Percentiles rank a stretch among this genome's conserved stretches.
These are phyloP conservation scores for Pseudopyricularia cyperi DNA, from an alignment of 2,329 filamentous ascomycete species.

Conservation along the genomic window DNA sequence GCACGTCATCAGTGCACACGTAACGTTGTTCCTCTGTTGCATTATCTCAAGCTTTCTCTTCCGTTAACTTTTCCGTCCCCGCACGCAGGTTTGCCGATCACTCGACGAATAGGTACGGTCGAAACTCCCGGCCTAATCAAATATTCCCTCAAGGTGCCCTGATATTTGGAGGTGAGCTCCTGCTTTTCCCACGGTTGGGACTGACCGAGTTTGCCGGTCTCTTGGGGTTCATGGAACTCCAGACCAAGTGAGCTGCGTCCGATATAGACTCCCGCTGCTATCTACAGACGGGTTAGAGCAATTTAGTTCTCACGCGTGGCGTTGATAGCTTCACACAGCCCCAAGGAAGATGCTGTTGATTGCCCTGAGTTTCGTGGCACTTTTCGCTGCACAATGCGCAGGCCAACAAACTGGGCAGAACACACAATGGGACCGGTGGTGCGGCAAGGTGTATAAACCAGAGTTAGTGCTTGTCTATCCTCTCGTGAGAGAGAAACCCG, in stretches of 20 bases:
- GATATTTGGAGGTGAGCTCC: not conserved
- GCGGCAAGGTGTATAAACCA: slow-evolving; percentile 31
- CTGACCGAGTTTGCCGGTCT: not conserved
- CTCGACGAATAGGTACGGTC: not conserved
- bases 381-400: not conserved
- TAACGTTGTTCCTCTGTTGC: not conserved
- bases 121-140: not conserved
- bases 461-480: slow-evolving; percentile 14
- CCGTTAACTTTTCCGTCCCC: not conserved
- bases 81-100: not conserved
- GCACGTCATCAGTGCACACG: not conserved
- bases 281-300: not conserved
- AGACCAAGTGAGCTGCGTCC: not conserved
- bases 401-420: slow-evolving; percentile 21
- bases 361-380: not conserved
- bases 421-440: slow-evolving; percentile 31
- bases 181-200: too few species aligned
- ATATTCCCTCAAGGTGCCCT: not conserved
- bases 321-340: not conserved
- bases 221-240: not conserved
- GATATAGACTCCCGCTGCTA: not conserved
- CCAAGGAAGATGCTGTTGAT: not conserved
- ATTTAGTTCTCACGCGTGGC: not conserved
- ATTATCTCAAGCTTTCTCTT: not conserved
- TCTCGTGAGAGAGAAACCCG: not conserved